A percentile compares a stretch with the other conserved stretches of the same genome.
These are phyloP conservation scores for Leucocoprinus sp. DNA, from an alignment of 768 basidiomycete genomes.

Conservation along the genomic window DNA sequence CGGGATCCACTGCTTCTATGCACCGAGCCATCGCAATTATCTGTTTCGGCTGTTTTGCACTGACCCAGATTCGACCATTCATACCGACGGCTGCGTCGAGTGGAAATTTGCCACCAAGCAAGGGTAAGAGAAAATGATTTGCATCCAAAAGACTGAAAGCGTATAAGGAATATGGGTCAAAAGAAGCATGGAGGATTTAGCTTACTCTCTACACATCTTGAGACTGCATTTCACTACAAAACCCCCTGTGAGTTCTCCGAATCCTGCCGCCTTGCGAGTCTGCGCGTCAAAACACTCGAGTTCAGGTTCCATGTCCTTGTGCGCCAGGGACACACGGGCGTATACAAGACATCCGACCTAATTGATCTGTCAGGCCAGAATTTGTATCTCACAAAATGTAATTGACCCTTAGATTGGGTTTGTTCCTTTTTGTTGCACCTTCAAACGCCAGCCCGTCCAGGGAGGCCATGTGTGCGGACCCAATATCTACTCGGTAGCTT, in stretches of 20 bases:
- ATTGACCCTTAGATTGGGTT: constrained; percentile 83
- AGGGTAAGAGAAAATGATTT: constrained; percentile 72
- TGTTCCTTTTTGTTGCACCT: constrained; percentile 89
- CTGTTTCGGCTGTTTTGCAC: constrained; percentile 60
- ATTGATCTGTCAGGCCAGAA: background rate
- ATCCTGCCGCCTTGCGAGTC: constrained; percentile 86
- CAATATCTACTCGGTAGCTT: constrained; percentile 91
- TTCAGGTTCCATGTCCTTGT: constrained; percentile 98
- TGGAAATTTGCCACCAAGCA: constrained; percentile 75
- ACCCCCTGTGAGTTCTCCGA: constrained; percentile 88
- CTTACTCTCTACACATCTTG: constrained; percentile 80
- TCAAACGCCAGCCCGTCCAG: constrained; percentile 93
- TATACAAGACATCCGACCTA: constrained; percentile 90
- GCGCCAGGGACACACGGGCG: constrained; percentile 86
- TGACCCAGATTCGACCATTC: constrained; percentile 92
- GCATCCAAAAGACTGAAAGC: constrained; percentile 63
- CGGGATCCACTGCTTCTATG: constrained; percentile 76
- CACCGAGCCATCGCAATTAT: constrained; percentile 71
- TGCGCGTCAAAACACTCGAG: constrained; percentile 94
- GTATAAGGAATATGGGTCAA: background rate
- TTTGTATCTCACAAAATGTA: background rate
- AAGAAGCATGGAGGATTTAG: constrained; percentile 11
- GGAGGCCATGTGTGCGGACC: constrained; percentile 75
- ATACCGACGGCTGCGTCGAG: constrained; percentile 84
- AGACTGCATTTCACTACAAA: constrained; percentile 77